A percentile compares a stretch with the other conserved stretches of the same genome.
Conservation (phyloP, 2,329 filamentous ascomycete species). For the Aspergillus cejpii region DNA sequence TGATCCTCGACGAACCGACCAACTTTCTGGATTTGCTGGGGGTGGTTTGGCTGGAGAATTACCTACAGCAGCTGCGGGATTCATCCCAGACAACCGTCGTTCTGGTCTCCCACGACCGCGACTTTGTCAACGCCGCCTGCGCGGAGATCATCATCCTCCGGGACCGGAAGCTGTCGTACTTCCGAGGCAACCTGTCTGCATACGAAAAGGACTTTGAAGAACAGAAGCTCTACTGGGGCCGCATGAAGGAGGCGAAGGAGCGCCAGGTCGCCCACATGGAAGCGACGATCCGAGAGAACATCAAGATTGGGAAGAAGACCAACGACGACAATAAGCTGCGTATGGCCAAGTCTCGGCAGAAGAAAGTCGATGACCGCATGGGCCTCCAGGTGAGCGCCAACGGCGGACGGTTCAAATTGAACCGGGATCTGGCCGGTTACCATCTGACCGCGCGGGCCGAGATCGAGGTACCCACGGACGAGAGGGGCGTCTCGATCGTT, state of each 20-base stretch:
- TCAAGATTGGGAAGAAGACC: slow-evolving; percentile 66
- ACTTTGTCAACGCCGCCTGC: slow-evolving; percentile 70
- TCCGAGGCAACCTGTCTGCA: slow-evolving; percentile 65
- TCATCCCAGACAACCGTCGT: slow-evolving; percentile 57
- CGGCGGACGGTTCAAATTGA: slow-evolving; percentile 73
- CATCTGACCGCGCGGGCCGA: slow-evolving; percentile 55
- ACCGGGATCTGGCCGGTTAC: slow-evolving; percentile 62
- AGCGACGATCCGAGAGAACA: slow-evolving; percentile 66
- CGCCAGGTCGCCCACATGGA: slow-evolving; percentile 75
- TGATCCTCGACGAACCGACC: slow-evolving; percentile 80
- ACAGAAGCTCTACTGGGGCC: slow-evolving; percentile 59
- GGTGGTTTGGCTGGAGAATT: slow-evolving; percentile 76
- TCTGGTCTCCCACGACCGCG: slow-evolving; percentile 76
- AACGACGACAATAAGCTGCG: slow-evolving; percentile 79
- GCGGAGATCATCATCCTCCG: slow-evolving; percentile 69
- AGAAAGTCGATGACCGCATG: slow-evolving; percentile 75
- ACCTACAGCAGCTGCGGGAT: slow-evolving; percentile 55
- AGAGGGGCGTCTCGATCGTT: slow-evolving; percentile 51
- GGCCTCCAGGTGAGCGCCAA: slow-evolving; percentile 66
- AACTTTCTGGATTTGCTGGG: slow-evolving; percentile 78
- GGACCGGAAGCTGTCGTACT: slow-evolving; percentile 64
- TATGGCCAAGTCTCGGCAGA: slow-evolving; percentile 77
- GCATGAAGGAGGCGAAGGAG: slow-evolving; percentile 77
- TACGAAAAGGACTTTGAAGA: slow-evolving; percentile 63
- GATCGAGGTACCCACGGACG: slow-evolving; percentile 62